These are phyloP conservation scores for Puya raimondii DNA, from an alignment of 176 grass and related monocot species.

Conservation along the genomic window DNA sequence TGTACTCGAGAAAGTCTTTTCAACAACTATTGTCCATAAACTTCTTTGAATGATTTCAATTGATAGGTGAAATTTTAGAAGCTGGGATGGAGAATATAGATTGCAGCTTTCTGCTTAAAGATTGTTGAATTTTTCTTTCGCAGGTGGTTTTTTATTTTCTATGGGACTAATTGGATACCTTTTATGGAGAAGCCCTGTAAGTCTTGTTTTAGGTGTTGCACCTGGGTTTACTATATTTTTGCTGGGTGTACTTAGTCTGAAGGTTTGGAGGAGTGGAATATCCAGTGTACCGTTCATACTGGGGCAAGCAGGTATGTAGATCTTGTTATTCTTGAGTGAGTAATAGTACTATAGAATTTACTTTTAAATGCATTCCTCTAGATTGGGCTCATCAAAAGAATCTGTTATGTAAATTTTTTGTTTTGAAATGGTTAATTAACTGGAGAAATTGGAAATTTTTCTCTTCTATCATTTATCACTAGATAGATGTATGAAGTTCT, in stretches of 20 bases:
- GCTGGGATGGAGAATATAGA: not conserved
- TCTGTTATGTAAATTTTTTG: no score
- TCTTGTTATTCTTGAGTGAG: slow-evolving; percentile 1
- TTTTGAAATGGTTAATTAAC: not conserved
- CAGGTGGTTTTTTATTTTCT: slow-evolving; percentile 62
- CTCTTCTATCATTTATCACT: slow-evolving; percentile 4
- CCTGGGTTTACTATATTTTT: slow-evolving; percentile 65
- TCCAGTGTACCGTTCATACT: slow-evolving; percentile 81
- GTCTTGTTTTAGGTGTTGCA: slow-evolving; percentile 57
- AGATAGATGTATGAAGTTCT: no score
- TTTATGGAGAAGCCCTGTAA: slow-evolving; percentile 62
- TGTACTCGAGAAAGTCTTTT: no score
- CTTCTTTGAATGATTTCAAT: no score
- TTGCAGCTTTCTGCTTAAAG: not conserved
- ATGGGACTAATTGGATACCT: slow-evolving; percentile 76
- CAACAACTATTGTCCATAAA: no score
- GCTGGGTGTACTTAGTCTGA: slow-evolving; percentile 69
- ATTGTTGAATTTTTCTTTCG: slow-evolving; percentile 18
- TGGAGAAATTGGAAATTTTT: not conserved
- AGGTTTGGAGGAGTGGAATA: slow-evolving; percentile 73
- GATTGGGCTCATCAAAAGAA: not conserved
- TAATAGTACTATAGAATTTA: not conserved
- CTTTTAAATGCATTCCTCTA: not conserved
- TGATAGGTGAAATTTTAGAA: no score
- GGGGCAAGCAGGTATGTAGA: slow-evolving; percentile 73